Evolutionary conservation across 208 protist genomes (phyloP), one percentile per base, ranked within the genome.

Genomic region (Wallacemonas sp.): DNA sequence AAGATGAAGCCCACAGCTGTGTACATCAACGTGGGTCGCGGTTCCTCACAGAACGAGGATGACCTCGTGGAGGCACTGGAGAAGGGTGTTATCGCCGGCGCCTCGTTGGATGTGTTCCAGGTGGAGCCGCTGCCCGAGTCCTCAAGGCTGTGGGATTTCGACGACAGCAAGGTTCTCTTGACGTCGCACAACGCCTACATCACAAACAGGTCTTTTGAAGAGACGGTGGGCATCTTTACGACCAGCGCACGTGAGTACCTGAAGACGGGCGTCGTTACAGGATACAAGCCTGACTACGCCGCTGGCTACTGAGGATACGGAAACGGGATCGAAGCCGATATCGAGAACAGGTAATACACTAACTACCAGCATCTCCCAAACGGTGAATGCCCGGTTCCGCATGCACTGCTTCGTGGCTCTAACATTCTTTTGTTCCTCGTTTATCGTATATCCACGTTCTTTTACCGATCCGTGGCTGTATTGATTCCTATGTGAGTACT

Each of bases 11-110:
- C 33, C 46, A 79, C 16, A 16, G 81, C 81, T 6, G 68, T 88
- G 34, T 92, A 88, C 75, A 88, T 94, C 73, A 91, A 87, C 60
- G 80, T 92, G 61, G 85, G 85, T 11, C 76, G 85, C n/a, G 83
- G 85, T 30, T 41, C 48, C 34, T 88, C 80, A 34, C 76, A 83
- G 61, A 70, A 76, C 29, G 85, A 92, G 54, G 69, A 55, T 0
- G 81, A 87, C 49, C 61, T 92, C 14, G 72, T 70, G 26, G 49
- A 56, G 44, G 88, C 83, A 6, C 58, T 94, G n/a, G 49, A 52
- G n/a, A 54, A 38, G 1, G 75, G 74, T 41, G 54, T 70, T 32
- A 88, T 94, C 26, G 61, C 47, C 11, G 85, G 83, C 14, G 85
- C 85, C 14, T 68, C 79, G n/a, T 64, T 94, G n/a, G 85, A 94